phyloP scores from a whole-genome alignment of 2,329 filamentous ascomycete genomes.

The Stylonectria norvegica region DNA sequence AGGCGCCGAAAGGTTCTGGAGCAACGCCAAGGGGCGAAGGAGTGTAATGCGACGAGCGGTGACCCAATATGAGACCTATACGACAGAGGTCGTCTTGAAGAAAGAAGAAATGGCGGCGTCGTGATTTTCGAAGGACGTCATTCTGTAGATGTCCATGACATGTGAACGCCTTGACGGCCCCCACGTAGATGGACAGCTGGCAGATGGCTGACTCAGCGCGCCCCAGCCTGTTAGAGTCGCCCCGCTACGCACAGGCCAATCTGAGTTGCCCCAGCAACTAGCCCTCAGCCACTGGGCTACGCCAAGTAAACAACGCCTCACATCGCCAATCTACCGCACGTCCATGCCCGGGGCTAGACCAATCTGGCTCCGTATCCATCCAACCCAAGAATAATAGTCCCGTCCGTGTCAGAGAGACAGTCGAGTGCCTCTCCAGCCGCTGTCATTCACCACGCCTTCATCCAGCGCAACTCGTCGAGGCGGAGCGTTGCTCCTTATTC shows the following conservation, averaged over 20 bases:
- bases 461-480: conserved; percentile 19
- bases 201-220: not conserved
- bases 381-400: conserved; percentile 25
- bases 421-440: conserved; percentile 5
- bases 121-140: conserved; percentile 4
- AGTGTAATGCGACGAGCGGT: not conserved
- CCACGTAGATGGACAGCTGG: conserved; percentile 10
- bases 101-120: conserved; percentile 12
- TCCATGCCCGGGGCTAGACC: conserved; percentile 18
- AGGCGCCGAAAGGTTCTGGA: conserved; percentile 4
- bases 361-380: conserved; percentile 14
- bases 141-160: conserved; percentile 17
- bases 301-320: conserved; percentile 23
- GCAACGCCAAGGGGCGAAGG: not conserved
- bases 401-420: conserved; percentile 9
- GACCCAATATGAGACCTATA: not conserved
- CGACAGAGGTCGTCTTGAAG: conserved; percentile 2
- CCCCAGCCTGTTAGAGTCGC: conserved; percentile 3
- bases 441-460: conserved; percentile 24
- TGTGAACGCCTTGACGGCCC: conserved; percentile 18
- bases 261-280: conserved; percentile 19
- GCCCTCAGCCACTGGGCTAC: conserved; percentile 1
- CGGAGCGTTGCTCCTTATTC: conserved; percentile 38
- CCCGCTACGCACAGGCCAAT: conserved; percentile 2
- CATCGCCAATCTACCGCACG: conserved; percentile 22